Base-by-base conservation (phyloP, 805 yeast genomes). In the Soucietia sequanensis region DNA sequence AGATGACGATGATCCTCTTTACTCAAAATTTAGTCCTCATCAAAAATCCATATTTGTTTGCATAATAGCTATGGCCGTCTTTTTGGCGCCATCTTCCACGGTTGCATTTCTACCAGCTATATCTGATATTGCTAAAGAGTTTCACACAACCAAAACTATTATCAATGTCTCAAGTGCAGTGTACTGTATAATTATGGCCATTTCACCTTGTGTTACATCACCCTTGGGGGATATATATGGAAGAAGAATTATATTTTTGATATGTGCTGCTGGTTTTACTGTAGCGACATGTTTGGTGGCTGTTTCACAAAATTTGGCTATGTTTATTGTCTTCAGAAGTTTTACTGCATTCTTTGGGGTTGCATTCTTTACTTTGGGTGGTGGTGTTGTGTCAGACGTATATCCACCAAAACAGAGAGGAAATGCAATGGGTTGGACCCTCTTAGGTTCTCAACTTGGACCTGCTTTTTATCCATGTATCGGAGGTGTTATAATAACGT, bases 201-300 rank as follows among this genome's bases (percentile, higher is more conserved):
- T 66, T 1, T 68, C 78, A 4, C 76, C 78, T 2, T 60, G 72
- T 37, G 24, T 72, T 5, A 48, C 65, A 34, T 59, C 68, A 2
- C 78, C 80, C 5, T 47, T 68, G 31, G 62, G 69, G 7, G 66
- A 70, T 26, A 54, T 69, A 1, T 75, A 73, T 42, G 80, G 80
- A 1, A 53, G 73, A 27, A 56, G 65, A 35, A 49, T 58, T 13
- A 44, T 65, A 5, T 63, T 74, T 46, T 25, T 73, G n/a, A 36
- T 59, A 4, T 68, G 75, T 39, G 41, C 66, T 1, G 33, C 53
- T 1, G 48, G 60, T 2, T 56, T 42, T 34, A 42, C 13, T 20
- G n/a, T 43, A 8, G 26, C 37, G 27, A 27, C 42, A 10, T 29
- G 26, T 9, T 23, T 62, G 3, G 62, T 64, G 6, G 78, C 74